Percentiles rank a stretch among this genome's conserved stretches.
Conservation (phyloP, 768 basidiomycete species). For the Podaxis sp. region DNA sequence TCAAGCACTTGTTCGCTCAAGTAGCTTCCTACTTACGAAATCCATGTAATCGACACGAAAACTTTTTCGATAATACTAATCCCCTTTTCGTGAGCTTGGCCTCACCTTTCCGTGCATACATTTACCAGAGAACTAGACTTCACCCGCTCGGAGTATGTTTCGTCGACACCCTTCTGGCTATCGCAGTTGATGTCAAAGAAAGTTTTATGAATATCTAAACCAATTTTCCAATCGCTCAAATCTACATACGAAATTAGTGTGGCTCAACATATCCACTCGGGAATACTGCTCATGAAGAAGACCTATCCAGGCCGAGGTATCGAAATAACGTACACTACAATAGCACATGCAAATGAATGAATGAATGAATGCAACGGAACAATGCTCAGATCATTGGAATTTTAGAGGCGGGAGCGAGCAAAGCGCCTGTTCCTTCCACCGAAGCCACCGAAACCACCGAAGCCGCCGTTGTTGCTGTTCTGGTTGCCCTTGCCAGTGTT, state of each 20-base stretch:
- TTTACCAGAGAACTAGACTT: not conserved
- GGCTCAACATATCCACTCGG: slow-evolving; percentile 9
- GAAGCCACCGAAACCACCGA: not conserved
- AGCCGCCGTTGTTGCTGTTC: not conserved
- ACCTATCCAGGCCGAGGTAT: not conserved
- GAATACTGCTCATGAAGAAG: slow-evolving; percentile 6
- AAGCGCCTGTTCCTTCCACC: slow-evolving; percentile 12
- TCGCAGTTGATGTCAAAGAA: not conserved
- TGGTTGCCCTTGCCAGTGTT: not conserved
- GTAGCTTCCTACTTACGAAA: not conserved
- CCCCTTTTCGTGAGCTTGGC: not conserved
- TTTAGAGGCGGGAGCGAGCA: slow-evolving; percentile 10
- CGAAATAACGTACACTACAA: slow-evolving; percentile 1
- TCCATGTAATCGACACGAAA: not conserved
- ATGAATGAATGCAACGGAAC: not conserved
- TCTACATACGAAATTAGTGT: slow-evolving; percentile 15
- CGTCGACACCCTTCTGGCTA: not conserved
- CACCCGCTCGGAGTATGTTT: not conserved
- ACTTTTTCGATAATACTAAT: not conserved
- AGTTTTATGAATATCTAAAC: not conserved
- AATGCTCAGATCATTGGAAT: not conserved
- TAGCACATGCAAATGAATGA: not conserved
- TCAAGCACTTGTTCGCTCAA: not conserved
- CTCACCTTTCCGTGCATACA: not conserved
- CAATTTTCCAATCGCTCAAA: slow-evolving; percentile 3